These are phyloP conservation scores for Penicillium sp. DNA, from an alignment of 2,329 filamentous ascomycete species.

Conservation along the genomic window DNA sequence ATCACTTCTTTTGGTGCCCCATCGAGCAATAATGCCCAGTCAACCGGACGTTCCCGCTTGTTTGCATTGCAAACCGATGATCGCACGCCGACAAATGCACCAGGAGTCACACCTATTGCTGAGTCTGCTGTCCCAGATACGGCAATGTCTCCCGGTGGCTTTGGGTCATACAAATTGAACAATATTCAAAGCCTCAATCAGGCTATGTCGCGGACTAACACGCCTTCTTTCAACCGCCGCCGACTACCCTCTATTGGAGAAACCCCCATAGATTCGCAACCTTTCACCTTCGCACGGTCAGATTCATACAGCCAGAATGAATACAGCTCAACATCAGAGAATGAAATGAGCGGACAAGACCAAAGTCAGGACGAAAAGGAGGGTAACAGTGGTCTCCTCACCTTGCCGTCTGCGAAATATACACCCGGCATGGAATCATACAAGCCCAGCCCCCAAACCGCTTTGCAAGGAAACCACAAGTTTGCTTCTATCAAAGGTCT, in stretches of 20 bases:
- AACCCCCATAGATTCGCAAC: constrained; percentile 56
- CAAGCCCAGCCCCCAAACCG: constrained; percentile 58
- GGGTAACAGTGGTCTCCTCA: constrained; percentile 39
- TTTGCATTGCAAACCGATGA: constrained; percentile 56
- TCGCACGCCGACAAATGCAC: constrained; percentile 71
- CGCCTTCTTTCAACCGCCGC: constrained; percentile 61
- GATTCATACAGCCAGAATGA: constrained; percentile 46
- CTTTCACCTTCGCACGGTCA: constrained; percentile 43
- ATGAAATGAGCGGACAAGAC: constrained; percentile 28
- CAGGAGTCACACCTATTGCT: constrained; percentile 84
- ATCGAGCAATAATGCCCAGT: constrained; percentile 37
- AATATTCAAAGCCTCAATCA: constrained; percentile 70
- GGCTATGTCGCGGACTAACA: constrained; percentile 64
- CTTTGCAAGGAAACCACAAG: constrained; percentile 67
- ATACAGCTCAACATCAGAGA: constrained; percentile 52
- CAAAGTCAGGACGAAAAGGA: constrained; percentile 33
- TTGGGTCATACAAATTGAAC: constrained; percentile 56
- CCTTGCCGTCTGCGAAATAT: constrained; percentile 47
- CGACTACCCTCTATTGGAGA: constrained; percentile 80
- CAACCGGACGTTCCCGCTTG: constrained; percentile 61
- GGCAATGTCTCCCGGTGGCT: constrained; percentile 67
- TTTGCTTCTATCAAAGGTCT: constrained; percentile 58
- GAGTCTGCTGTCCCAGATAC: constrained; percentile 67
- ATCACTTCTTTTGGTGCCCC: constrained; percentile 78
- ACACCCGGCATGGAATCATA: constrained; percentile 41